Base-by-base conservation (phyloP, 192 early-diverging fungal species). In the Coemansia sp. region DNA sequence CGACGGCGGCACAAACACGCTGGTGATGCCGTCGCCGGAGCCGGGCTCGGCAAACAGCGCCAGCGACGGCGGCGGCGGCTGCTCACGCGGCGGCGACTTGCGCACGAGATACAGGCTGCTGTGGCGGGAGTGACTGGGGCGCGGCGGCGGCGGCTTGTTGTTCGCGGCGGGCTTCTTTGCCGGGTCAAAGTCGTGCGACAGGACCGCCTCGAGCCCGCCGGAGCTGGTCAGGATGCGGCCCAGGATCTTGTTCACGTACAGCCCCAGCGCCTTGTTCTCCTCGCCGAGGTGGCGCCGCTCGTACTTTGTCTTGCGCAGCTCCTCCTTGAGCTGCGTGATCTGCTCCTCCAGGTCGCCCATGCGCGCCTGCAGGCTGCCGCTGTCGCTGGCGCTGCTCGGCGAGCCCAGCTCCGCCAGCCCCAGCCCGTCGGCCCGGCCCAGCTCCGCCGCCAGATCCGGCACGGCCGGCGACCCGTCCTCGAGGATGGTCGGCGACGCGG, bases 211-310 rank as follows among this genome's bases (percentile, higher is more conserved):
- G 27, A 77, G 65, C 10, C 68, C 73, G 51, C 62, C 73, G 40
- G 65, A 83, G 61, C 81, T 84, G 33, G 84, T 69, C 62, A 92
- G 79, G 69, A 92, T 92, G 66, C 86, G 85, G 46, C 80, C 73
- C 28, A 92, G 71, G 44, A 92, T 90, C 66, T 89, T 92, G 67
- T 88, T 81, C 72, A 92, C 84, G 56, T 92, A 92, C 14, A 89
- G 75, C 57, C 72, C 63, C 51, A 92, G 67, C 4, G 86, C 85
- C 21, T 84, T 85, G 66, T 89, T 90, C 45, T 86, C 80, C 45
- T 92, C 87, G 66, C 78, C 68, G 19, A 85, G 63, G 22, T 58
- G 79, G 54, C 84, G 84, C 46, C 82, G 70, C 59, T 87, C 86
- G 44, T 85, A 86, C 48, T 75, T 73, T 14, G 87, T 64, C 56